These are phyloP conservation scores for Remersonia thermophila DNA, from an alignment of 2,329 filamentous ascomycete species.

Conservation along the genomic window DNA sequence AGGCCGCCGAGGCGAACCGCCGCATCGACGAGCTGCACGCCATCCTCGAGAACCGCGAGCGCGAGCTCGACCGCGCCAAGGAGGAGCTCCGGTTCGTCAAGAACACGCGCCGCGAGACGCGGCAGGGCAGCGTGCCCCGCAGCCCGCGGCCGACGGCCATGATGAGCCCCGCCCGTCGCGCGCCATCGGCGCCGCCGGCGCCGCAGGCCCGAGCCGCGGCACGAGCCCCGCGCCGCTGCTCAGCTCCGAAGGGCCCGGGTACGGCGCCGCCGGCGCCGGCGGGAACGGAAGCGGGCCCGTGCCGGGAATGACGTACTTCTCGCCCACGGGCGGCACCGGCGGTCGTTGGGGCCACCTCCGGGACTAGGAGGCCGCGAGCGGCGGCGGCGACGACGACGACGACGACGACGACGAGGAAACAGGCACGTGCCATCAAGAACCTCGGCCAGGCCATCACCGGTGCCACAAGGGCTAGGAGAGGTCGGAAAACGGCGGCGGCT, in stretches of 20 bases:
- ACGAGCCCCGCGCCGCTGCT: constrained; percentile 33
- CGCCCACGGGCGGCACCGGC: constrained; percentile 25
- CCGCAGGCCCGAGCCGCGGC: constrained; percentile 34
- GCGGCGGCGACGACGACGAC: neutral
- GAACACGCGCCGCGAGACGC: constrained; percentile 41
- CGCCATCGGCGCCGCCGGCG: constrained; percentile 20
- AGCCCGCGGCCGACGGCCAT: constrained; percentile 42
- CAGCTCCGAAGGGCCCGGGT: constrained; percentile 21
- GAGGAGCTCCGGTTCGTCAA: constrained; percentile 38
- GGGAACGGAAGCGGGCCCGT: constrained; percentile 9
- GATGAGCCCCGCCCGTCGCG: constrained; percentile 32
- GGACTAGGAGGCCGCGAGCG: constrained; percentile 20
- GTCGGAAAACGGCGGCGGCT: too few relatives aligned
- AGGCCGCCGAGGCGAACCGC: constrained; percentile 24
- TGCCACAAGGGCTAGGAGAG: too few relatives aligned
- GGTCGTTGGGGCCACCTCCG: constrained; percentile 34
- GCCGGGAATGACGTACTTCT: constrained; percentile 28
- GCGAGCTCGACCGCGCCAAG: constrained; percentile 33
- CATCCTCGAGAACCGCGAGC: constrained; percentile 37
- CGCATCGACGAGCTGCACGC: constrained; percentile 30
- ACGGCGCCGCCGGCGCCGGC: constrained; percentile 11
- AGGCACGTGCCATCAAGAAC: too few relatives aligned
- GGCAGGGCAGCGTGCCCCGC: constrained; percentile 43
- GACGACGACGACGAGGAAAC: neutral
- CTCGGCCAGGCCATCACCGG: too few relatives aligned